Base-by-base conservation (phyloP, 495 filamentous ascomycete species). In the Sabuloglossum arenarium region DNA sequence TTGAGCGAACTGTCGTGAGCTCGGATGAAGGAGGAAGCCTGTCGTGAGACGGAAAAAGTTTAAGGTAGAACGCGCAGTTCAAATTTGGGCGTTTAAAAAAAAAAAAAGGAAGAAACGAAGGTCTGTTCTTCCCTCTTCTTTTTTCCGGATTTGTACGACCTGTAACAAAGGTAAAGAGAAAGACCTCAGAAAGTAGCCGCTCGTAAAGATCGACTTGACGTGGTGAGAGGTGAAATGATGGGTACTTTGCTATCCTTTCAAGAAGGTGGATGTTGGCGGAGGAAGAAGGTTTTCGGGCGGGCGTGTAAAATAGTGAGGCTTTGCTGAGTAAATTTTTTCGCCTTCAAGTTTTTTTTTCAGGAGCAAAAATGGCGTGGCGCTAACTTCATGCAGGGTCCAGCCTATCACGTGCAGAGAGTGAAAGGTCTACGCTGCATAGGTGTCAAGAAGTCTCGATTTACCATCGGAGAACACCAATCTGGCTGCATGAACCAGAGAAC, bases 301-400 rank as follows among this genome's bases (percentile, higher is more conserved):
- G 47, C 24, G 47, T 51, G 24, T 23, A 23, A 49, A 49, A 49
- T 49, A 49, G 45, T 28, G 47, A 28, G 47, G 25, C 24, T 51
- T 51, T 27, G 47, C 47, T 51, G 47, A 51, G 47, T 51, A 51
- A 51, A 27, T 30, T 51, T 51, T 51, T 51, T 51, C 25, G 47
- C 47, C 47, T 29, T 28, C 47, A 39, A 16, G n/a, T 21, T 16
- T 12, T 21, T 43, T 14, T 47, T 23, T 47, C 47, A 28, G 47
- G 47, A 28, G 47, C 8, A 14, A 51, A 51, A 51, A 51, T 11
- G 14, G 39, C 39, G 11, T 43, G 47, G 47, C 47, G 47, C 47
- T 51, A 51, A 51, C 47, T 51, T 30, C 11, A 51, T 51, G 47
- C 47, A 51, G 47, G 47, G n/a, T 27, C 47, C 39, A 43, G n/a